These are phyloP conservation scores for Imleria badia DNA, from an alignment of 768 basidiomycete species.

Conservation along the genomic window DNA sequence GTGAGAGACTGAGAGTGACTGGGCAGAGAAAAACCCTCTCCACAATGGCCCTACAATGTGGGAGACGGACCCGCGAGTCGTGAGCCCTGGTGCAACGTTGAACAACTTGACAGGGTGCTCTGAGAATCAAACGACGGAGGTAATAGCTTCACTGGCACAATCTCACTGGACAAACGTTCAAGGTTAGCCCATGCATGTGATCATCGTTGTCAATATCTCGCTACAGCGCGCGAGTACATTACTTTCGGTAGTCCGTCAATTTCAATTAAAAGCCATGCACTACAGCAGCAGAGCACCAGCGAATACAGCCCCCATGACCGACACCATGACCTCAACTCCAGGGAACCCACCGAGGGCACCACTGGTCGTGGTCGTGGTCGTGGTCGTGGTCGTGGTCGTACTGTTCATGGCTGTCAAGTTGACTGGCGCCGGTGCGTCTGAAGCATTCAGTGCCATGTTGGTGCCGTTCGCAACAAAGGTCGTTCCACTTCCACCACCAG, in stretches of 20 bases:
- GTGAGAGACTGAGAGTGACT: no score
- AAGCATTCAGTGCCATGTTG: conserved; percentile 34
- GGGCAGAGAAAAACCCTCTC: no score
- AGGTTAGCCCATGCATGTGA: not conserved
- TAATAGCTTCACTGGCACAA: no score
- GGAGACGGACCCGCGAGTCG: no score
- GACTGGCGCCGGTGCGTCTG: conserved; percentile 35
- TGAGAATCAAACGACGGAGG: no score
- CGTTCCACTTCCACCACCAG: conserved; percentile 40
- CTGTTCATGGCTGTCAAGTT: conserved; percentile 26
- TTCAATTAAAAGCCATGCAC: not conserved
- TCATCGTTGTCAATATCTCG: not conserved
- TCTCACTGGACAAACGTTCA: not conserved
- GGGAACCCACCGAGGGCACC: no score
- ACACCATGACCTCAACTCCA: not conserved
- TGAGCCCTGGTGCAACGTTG: no score
- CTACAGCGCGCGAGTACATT: not conserved
- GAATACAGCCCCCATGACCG: conserved; percentile 8
- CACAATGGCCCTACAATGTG: no score
- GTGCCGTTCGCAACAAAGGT: conserved; percentile 37
- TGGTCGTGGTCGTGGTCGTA: no score
- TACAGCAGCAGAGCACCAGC: conserved; percentile 11
- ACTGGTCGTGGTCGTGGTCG: no score
- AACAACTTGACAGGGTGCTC: no score
- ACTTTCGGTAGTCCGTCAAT: conserved; percentile 3